Percentiles rank a stretch among this genome's conserved stretches.
Conservation (phyloP, 768 basidiomycete species). For the Cystobasidium ongulense region DNA sequence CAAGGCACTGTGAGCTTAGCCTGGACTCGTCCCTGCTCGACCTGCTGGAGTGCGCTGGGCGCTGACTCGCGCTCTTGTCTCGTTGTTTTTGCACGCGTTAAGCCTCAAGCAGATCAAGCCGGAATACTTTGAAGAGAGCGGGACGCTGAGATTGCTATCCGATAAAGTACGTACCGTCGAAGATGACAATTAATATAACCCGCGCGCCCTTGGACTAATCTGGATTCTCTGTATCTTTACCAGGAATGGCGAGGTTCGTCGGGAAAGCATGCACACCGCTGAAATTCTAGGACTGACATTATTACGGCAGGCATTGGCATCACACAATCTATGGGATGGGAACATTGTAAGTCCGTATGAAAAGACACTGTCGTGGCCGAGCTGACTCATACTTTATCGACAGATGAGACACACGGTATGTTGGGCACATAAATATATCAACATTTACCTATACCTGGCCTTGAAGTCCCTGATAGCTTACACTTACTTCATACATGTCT, state of each 20-base stretch:
- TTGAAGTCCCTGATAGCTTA: too few species aligned
- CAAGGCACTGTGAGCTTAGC: conserved; percentile 23
- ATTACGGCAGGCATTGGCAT: conserved; percentile 24
- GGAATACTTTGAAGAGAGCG: conserved; percentile 30
- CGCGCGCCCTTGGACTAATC: background rate
- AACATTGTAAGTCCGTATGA: conserved; percentile 17
- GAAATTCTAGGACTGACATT: background rate
- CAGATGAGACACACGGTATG: conserved; percentile 15
- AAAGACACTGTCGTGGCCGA: too few species aligned
- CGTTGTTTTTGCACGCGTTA: background rate
- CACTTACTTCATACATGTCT: too few species aligned
- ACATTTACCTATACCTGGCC: too few species aligned
- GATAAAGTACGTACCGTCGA: conserved; percentile 9
- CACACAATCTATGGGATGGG: conserved; percentile 31
- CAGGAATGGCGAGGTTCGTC: conserved; percentile 28
- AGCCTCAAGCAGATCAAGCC: conserved; percentile 32
- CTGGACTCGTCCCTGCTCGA: background rate
- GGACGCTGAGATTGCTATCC: conserved; percentile 4
- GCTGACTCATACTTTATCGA: background rate
- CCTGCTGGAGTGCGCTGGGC: background rate
- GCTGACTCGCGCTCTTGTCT: background rate
- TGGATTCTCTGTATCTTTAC: background rate
- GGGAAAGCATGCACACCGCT: background rate
- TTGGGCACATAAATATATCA: background rate
- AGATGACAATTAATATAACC: too few species aligned